Percentiles rank a stretch among this genome's conserved stretches.
phyloP scores from a whole-genome alignment of 345 rosid species.

The Durio zibethinus region DNA sequence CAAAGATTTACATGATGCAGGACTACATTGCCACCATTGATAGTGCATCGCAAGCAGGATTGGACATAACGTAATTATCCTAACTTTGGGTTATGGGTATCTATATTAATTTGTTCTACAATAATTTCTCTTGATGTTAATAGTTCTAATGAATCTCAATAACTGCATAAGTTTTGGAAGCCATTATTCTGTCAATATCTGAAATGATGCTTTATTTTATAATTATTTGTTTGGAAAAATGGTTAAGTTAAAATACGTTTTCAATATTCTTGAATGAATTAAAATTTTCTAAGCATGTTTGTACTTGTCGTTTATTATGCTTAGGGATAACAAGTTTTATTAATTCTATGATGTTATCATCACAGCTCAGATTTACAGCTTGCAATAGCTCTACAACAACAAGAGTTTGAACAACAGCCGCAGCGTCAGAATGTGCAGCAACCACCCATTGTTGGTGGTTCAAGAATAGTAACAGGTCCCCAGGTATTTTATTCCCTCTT shows the following conservation, averaged over 20 bases:
- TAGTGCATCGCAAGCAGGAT: constrained; percentile 52
- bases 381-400: constrained; percentile 96
- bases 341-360: constrained; percentile 17
- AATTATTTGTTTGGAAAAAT: not conserved
- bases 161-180: not conserved
- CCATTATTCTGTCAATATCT: not conserved
- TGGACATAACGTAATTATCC: constrained; percentile 61
- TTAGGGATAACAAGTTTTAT: not conserved
- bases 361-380: constrained; percentile 89
- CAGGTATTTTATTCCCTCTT: constrained; percentile 43
- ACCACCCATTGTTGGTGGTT: constrained; percentile 41
- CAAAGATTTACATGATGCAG: constrained; percentile 39
- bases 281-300: not conserved
- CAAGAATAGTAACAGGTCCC: constrained; percentile 82
- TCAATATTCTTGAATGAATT: not conserved
- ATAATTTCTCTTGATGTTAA: not conserved
- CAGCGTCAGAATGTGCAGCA: constrained; percentile 57
- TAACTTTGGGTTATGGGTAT: constrained; percentile 12
- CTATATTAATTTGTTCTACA: not conserved
- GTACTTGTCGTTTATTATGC: not conserved
- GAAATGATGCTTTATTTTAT: not conserved
- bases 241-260: not conserved
- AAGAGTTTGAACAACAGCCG: constrained; percentile 84
- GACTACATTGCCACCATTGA: constrained; percentile 86
- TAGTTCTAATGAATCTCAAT: not conserved